Percentiles rank a stretch among this genome's conserved stretches.
These are phyloP conservation scores for Monosporozyma servazzii DNA, from an alignment of 805 yeast genomes.

Conservation along the genomic window DNA sequence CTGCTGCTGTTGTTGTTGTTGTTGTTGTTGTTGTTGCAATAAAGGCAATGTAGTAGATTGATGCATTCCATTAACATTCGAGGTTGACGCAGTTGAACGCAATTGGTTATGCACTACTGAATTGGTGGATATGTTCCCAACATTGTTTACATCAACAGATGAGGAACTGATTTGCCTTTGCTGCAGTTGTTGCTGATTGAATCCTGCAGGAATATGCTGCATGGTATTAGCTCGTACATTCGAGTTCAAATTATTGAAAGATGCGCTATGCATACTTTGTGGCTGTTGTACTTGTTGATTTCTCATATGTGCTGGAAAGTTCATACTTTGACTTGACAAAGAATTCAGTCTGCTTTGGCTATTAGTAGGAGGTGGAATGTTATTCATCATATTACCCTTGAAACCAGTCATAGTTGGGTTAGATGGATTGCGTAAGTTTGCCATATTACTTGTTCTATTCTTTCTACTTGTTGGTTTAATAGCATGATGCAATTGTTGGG, in stretches of 20 bases:
- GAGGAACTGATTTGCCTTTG: constrained; percentile 23
- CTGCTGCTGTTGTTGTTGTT: constrained; percentile 4
- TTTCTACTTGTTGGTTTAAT: constrained; percentile 31
- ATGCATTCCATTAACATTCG: neutral
- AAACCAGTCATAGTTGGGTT: constrained; percentile 9
- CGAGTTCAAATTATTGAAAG: constrained; percentile 1
- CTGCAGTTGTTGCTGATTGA: constrained; percentile 3
- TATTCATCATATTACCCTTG: neutral
- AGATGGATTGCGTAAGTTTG: constrained; percentile 27
- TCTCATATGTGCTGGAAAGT: constrained; percentile 13
- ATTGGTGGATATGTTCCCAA: constrained; percentile 3
- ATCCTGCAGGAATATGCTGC: neutral
- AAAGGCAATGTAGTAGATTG: neutral
- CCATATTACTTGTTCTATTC: constrained; percentile 29
- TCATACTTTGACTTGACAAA: constrained; percentile 17
- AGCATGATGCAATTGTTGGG: constrained; percentile 13
- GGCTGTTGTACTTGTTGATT: constrained; percentile 4
- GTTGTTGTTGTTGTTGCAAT: constrained; percentile 1
- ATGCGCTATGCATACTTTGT: constrained; percentile 1
- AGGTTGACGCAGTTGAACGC: constrained; percentile 3
- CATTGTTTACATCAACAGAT: constrained; percentile 10
- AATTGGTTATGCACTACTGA: constrained; percentile 5
- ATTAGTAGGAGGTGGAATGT: constrained; percentile 10
- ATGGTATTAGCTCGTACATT: neutral
- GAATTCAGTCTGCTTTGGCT: constrained; percentile 23